These are phyloP conservation scores for Gynochthodes officinalis DNA, from an alignment of 257 asterid genomes.

Conservation along the genomic window DNA sequence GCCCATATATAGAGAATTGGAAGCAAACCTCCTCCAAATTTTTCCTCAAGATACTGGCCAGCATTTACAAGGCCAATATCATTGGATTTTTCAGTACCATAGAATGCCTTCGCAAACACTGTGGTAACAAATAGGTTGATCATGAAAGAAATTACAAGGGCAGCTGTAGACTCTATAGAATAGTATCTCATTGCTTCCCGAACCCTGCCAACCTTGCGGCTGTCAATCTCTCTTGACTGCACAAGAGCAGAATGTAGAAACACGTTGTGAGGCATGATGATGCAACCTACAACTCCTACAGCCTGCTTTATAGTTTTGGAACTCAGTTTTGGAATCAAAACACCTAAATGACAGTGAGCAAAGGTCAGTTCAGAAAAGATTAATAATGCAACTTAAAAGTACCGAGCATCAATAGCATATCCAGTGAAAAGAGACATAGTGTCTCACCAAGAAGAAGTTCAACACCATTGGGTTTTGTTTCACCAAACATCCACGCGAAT, in stretches of 20 bases:
- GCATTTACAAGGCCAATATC: slow-evolving; percentile 37
- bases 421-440: not conserved
- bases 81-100: slow-evolving; percentile 27
- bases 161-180: slow-evolving; percentile 28
- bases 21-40: slow-evolving; percentile 35
- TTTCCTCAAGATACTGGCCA: slow-evolving; percentile 32
- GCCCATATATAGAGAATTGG: slow-evolving; percentile 44
- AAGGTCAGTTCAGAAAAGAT: not conserved
- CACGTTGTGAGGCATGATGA: slow-evolving; percentile 40
- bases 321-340: slow-evolving; percentile 32
- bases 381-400: too few species aligned
- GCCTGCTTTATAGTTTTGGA: slow-evolving; percentile 34
- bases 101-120: slow-evolving; percentile 32
- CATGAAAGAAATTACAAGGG: slow-evolving; percentile 29
- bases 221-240: slow-evolving; percentile 32
- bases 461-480: slow-evolving; percentile 36
- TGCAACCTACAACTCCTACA: slow-evolving; percentile 38
- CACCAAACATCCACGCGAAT: slow-evolving; percentile 49
- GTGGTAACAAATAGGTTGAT: slow-evolving; percentile 36
- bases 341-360: slow-evolving; percentile 17
- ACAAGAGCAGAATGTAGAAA: slow-evolving; percentile 39
- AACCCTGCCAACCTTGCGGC: slow-evolving; percentile 26
- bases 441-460: slow-evolving; percentile 34
- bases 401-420: not conserved
- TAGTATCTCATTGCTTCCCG: slow-evolving; percentile 34